Conservation (phyloP, 225 moss, liverwort and hornwort species). For the Sphagnum tenellum region DNA sequence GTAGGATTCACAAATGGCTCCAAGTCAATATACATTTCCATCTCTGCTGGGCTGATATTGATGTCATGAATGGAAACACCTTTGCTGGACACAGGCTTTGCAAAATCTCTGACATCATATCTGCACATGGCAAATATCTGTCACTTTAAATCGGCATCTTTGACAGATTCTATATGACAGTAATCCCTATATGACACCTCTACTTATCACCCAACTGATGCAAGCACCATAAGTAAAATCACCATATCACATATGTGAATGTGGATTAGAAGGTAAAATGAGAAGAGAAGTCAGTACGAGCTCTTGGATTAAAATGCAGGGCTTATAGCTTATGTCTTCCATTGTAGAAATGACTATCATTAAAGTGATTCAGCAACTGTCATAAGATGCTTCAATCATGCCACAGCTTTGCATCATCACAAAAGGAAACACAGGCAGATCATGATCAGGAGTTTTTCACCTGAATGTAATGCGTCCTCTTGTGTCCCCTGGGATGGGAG, state of each 20-base stretch:
- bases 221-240: too few relatives aligned
- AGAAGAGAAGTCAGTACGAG: neutral
- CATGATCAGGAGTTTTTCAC: conserved; percentile 13
- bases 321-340: too few relatives aligned
- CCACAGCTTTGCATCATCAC: too few relatives aligned
- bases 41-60: conserved; percentile 69
- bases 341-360: too few relatives aligned
- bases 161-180: neutral
- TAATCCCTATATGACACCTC: neutral
- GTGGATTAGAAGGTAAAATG: too few relatives aligned
- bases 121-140: conserved; percentile 18
- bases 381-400: too few relatives aligned
- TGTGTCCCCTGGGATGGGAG: conserved; percentile 41
- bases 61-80: conserved; percentile 78
- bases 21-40: conserved; percentile 92
- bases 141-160: neutral
- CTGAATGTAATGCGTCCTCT: conserved; percentile 43
- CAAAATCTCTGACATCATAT: conserved; percentile 85
- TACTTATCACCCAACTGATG: neutral
- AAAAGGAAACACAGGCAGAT: neutral
- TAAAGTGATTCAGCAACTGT: too few relatives aligned
- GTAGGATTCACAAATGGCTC: conserved; percentile 95
- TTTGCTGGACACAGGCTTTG: conserved; percentile 97
- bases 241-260: too few relatives aligned
- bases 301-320: neutral